A percentile compares a stretch with the other conserved stretches of the same genome.
Conservation (phyloP, 805 yeast genomes). For the Tanozyma kutaoensis region DNA sequence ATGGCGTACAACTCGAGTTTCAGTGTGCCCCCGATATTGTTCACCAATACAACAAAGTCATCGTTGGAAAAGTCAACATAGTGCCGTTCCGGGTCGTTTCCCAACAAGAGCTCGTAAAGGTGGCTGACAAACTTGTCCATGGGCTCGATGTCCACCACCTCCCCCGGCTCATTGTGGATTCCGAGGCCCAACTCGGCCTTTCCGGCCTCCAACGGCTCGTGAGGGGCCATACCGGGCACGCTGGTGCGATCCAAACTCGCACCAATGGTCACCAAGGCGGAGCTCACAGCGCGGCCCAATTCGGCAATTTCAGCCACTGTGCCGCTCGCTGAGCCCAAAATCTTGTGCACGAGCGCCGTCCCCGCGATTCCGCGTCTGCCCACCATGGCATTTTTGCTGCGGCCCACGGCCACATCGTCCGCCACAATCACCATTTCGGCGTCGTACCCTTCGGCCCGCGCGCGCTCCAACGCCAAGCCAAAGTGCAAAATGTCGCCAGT, state of each 20-base stretch:
- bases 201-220: constrained; percentile 34
- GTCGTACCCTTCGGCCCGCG: constrained; percentile 39
- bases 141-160: constrained; percentile 39
- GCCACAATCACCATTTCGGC: constrained; percentile 69
- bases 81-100: constrained; percentile 52
- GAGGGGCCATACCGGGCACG: constrained; percentile 54
- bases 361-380: constrained; percentile 95
- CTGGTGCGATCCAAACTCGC: constrained; percentile 82
- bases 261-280: constrained; percentile 71
- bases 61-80: constrained; percentile 64
- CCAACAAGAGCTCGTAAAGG: constrained; percentile 41
- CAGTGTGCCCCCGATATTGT: constrained; percentile 87
- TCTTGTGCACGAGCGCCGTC: constrained; percentile 74
- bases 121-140: constrained; percentile 14
- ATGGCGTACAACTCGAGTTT: constrained; percentile 66
- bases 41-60: constrained; percentile 49
- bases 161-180: constrained; percentile 89
- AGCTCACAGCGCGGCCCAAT: constrained; percentile 49
- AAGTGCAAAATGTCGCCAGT: constrained; percentile 92
- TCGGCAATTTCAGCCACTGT: constrained; percentile 33
- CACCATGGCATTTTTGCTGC: constrained; percentile 76
- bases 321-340: constrained; percentile 67
- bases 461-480: constrained; percentile 83
- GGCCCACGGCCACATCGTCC: constrained; percentile 93
- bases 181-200: constrained; percentile 93